phyloP scores from a whole-genome alignment of 2,329 filamentous ascomycete genomes.

The Pestalotiopsis sp. region DNA sequence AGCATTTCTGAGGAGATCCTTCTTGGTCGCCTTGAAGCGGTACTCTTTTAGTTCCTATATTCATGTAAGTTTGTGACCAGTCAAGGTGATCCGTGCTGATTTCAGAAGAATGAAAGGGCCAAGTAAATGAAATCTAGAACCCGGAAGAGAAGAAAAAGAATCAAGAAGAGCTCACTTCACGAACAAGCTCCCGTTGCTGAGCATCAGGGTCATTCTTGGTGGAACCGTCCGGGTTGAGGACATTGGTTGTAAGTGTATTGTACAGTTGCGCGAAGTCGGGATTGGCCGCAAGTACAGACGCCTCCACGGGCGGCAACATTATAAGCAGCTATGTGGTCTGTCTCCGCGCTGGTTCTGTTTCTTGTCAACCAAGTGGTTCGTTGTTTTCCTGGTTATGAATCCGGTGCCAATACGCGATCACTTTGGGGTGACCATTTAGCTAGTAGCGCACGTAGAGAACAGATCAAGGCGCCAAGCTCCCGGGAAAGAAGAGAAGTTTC shows the following conservation, averaged over 20 bases:
- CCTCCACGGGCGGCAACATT: conserved; percentile 63
- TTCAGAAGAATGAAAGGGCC: no score
- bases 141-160: neutral
- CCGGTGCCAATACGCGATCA: no score
- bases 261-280: conserved; percentile 64
- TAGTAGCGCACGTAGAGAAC: no score
- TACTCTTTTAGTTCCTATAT: conserved; percentile 50
- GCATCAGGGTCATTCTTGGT: conserved; percentile 53
- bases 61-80: neutral
- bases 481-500: no score
- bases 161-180: conserved; percentile 41
- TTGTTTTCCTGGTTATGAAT: neutral
- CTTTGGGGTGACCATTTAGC: no score
- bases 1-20: conserved; percentile 52
- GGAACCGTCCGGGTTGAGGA: conserved; percentile 61
- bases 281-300: conserved; percentile 54
- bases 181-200: conserved; percentile 50
- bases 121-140: no score
- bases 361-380: neutral
- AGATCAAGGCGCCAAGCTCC: no score
- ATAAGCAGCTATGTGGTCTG: conserved; percentile 5
- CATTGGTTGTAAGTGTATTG: conserved; percentile 50
- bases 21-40: conserved; percentile 50
- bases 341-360: neutral
- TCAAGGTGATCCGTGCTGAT: neutral